Conservation (phyloP, 805 yeast species). For the Alloascoidea africana region DNA sequence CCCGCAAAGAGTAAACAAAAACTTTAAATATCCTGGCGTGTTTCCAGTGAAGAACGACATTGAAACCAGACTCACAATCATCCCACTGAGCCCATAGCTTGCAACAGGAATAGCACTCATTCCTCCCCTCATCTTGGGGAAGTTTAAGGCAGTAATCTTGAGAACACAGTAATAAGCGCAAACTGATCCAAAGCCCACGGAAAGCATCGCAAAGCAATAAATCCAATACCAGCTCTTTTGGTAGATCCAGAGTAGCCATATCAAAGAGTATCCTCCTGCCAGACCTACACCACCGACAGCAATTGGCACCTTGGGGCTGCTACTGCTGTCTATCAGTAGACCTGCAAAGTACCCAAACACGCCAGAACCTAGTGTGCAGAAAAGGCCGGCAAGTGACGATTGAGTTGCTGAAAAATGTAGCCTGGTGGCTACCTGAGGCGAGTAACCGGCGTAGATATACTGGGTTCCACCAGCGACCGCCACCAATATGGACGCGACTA, state of each 20-base stretch:
- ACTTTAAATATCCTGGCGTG: conserved; percentile 37
- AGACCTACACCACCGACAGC: neutral
- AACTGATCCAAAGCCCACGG: neutral
- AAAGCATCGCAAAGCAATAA: conserved; percentile 1
- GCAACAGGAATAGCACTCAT: conserved; percentile 60
- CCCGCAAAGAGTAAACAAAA: conserved; percentile 41
- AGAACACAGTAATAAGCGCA: conserved; percentile 14
- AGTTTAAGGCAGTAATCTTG: conserved; percentile 44
- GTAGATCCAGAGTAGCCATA: neutral
- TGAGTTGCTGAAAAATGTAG: conserved; percentile 1
- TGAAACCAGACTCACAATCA: conserved; percentile 43
- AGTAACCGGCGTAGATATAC: conserved; percentile 2
- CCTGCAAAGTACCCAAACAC: conserved; percentile 2
- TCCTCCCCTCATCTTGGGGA: conserved; percentile 54
- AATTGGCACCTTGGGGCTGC: neutral
- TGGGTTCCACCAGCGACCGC: conserved; percentile 1
- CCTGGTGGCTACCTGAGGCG: conserved; percentile 3
- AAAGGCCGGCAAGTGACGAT: neutral
- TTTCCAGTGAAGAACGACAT: conserved; percentile 35
- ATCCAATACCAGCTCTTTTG: neutral
- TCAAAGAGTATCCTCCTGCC: neutral
- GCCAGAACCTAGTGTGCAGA: neutral
- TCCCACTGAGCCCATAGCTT: conserved; percentile 57
- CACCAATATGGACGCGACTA: neutral
- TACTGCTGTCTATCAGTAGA: neutral